phyloP scores from a whole-genome alignment of 345 rosid species.

The Draba incana region DNA sequence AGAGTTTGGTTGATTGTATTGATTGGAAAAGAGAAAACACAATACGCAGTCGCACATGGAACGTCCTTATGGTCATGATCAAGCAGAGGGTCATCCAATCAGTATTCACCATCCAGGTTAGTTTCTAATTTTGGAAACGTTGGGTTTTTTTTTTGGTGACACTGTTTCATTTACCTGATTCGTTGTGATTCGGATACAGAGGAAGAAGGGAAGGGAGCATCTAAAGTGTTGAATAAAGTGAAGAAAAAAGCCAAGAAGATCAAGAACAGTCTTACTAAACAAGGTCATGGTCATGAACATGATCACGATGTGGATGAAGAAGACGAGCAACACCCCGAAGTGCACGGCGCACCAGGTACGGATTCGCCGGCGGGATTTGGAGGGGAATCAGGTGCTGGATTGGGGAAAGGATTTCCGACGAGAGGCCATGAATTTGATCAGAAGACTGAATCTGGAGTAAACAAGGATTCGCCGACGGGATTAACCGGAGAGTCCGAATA shows the following conservation, averaged over 20 bases:
- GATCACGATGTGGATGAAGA: conserved; percentile 63
- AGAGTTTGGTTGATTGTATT: conserved; percentile 6
- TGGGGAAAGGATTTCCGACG: background rate
- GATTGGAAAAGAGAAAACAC: background rate
- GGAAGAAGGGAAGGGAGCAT: conserved; percentile 57
- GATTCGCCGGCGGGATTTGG: background rate
- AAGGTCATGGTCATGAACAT: conserved; percentile 53
- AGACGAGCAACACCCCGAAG: conserved; percentile 55
- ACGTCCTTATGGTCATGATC: conserved; percentile 48
- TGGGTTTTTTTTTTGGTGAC: background rate
- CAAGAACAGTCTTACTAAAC: conserved; percentile 62
- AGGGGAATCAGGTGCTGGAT: conserved; percentile 9
- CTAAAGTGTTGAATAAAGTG: conserved; percentile 66
- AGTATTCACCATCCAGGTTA: conserved; percentile 46
- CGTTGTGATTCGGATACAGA: conserved; percentile 32
- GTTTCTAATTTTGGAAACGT: background rate
- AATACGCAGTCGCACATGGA: conserved; percentile 48
- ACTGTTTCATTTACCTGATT: background rate
- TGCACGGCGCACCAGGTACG: conserved; percentile 60
- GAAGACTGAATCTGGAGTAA: background rate
- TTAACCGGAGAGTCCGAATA: background rate
- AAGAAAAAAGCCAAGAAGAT: conserved; percentile 79
- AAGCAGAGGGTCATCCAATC: conserved; percentile 47
- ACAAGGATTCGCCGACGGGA: background rate
- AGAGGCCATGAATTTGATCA: conserved; percentile 1